Evolutionary conservation across 2,329 filamentous ascomycete species (phyloP), one percentile per base, ranked within the genome.

Genomic region (Penicillium sclerotiorum): DNA sequence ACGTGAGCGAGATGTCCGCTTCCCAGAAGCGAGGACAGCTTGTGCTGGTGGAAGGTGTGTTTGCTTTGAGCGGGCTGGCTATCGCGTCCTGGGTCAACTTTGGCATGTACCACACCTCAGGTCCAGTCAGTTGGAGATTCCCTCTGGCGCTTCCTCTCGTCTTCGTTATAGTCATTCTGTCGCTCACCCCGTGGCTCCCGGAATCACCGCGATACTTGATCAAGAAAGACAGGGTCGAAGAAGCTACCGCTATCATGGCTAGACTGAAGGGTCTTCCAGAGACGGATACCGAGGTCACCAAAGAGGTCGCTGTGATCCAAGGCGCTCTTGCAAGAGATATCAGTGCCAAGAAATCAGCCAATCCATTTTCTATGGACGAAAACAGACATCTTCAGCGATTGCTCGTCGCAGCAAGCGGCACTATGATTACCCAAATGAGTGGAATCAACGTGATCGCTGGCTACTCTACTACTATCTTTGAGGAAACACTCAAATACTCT

Each of bases 91-190:
- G 44, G 44, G 44, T 51, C 33, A 47, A 51, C 21, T 47, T 47
- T 7, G 49, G 49, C 44, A 51, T 51, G 49, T 47, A 32, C 17
- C 39, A 47, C 28, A 47, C 44, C 11, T 43, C 39, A 23, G 49
- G 49, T 12, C 30, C 49, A 28, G 44, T 51, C 17, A 47, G 44
- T 33, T 51, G 49, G 49, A 30, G 49, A 23, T 47, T 51, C 66
- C 52, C 64, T 57, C 25, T 43, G 58, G 25, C 59, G 60, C 32
- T 56, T 56, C 27, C 61, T 62, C 44, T 68, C 56, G 58, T 79
- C 8, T 63, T 78, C 44, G 64, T 75, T 21, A 56, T 66, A 23
- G 46, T 66, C 13, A 57, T 66, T 17, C 72, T 77, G 56, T 58
- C 69, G 13, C 63, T 62, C 17, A 47, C 44, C 4, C 44, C 44